Base-by-base conservation (phyloP, 768 basidiomycete species). In the Crepidotus variabilis region DNA sequence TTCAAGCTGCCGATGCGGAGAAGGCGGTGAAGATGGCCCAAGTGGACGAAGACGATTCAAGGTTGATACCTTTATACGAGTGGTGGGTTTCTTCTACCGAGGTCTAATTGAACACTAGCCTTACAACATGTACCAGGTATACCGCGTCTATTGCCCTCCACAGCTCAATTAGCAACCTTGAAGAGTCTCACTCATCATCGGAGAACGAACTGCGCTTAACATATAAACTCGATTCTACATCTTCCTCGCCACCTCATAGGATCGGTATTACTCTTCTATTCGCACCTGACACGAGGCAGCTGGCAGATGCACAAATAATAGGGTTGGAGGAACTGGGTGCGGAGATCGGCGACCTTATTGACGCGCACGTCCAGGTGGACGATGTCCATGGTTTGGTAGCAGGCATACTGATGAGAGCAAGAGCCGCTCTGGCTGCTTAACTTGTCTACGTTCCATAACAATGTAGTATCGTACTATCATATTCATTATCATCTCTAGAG, bases 161-260 rank as follows among this genome's bases (percentile, higher is more conserved):
- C 58, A 82, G 80, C 21, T 77, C 80, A 0, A 70, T 91, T 13
- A 73, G 82, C 46, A 80, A 79, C 46, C 78, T 94, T 59, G 73
- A 81, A 53, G 80, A 83, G 9, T 81, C 81, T 4, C 75, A 82
- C 24, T 73, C 80, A 1, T 78, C 77, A 23, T 85, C 90, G 1
- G 89, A 91, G 57, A 91, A 92, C 69, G 90, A 92, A 66, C 75
- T 93, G 23, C 80, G 83, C 24, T 75, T 94, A 46, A 81, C 81
- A 8, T 94, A 94, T 68, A 69, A 64, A 47, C 64, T 90, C 51
- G 66, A 73, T 36, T 47, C 65, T 34, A 60, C 68, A 32, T 35
- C 58, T 49, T 66, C 65, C n/a, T 61, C 65, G 8, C 63, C 65
- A 13, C 65, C 72, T 2, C 70, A 63, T 11, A 70, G 69, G 10